phyloP scores from a whole-genome alignment of 202 grass and related monocot genomes.

The Dendrocalamus latiflorus region DNA sequence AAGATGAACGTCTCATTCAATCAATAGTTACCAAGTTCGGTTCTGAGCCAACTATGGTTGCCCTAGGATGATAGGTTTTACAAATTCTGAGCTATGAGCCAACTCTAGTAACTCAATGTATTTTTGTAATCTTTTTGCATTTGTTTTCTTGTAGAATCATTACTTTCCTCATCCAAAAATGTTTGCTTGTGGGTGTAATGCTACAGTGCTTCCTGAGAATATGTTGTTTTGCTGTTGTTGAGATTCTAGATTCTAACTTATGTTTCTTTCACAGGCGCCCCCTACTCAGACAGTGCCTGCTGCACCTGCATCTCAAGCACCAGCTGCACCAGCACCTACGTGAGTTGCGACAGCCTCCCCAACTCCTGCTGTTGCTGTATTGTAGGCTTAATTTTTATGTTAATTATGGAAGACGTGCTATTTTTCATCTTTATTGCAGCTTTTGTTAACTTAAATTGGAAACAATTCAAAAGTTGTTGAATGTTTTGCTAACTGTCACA shows the following conservation, averaged over 20 bases:
- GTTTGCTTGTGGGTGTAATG: background rate
- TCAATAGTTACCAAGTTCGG: background rate
- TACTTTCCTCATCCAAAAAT: background rate
- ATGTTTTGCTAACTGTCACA: background rate
- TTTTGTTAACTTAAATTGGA: background rate
- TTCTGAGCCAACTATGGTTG: background rate
- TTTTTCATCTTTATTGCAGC: background rate
- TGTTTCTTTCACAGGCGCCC: constrained; percentile 42
- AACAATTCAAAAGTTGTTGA: background rate
- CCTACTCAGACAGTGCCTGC: constrained; percentile 43
- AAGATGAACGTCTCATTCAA: background rate
- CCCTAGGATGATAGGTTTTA: background rate
- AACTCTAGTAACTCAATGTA: background rate
- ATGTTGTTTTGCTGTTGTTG: background rate
- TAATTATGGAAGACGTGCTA: background rate
- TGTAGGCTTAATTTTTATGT: background rate
- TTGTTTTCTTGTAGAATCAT: background rate
- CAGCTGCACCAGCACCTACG: constrained; percentile 36
- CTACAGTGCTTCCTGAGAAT: background rate
- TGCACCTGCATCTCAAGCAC: constrained; percentile 43
- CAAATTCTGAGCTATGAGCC: background rate
- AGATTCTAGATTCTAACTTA: no score
- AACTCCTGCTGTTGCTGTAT: background rate
- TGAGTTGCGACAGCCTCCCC: constrained; percentile 28
- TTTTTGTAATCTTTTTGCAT: background rate